phyloP scores from a whole-genome alignment of 768 basidiomycete species.

The Hebeloma cylindrosporum region DNA sequence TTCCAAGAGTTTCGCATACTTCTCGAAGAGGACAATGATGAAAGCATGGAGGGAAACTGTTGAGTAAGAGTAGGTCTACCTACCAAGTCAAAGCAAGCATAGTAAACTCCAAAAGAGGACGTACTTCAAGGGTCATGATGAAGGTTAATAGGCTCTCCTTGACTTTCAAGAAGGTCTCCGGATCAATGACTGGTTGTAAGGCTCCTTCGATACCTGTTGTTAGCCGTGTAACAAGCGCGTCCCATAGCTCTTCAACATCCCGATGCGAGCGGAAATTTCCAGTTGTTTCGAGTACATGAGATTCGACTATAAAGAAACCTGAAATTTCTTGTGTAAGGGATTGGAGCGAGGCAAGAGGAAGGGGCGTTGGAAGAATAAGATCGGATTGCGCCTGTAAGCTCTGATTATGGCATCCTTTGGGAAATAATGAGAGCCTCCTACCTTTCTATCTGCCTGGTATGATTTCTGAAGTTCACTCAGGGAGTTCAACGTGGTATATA shows the following conservation, averaged over 20 bases:
- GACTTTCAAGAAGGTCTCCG: constrained; percentile 76
- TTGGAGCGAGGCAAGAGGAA: constrained; percentile 65
- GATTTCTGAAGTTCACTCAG: constrained; percentile 86
- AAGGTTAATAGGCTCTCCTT: constrained; percentile 86
- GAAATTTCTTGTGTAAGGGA: constrained; percentile 90
- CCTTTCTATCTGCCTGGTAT: constrained; percentile 98
- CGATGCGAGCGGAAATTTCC: constrained; percentile 85
- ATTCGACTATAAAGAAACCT: constrained; percentile 97
- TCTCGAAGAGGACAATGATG: constrained; percentile 86
- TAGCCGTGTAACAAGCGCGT: constrained; percentile 74
- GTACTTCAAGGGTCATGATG: constrained; percentile 89
- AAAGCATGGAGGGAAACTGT: constrained; percentile 80
- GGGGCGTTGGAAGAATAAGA: constrained; percentile 80
- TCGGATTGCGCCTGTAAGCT: constrained; percentile 86
- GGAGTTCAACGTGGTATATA: constrained; percentile 89
- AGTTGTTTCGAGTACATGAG: constrained; percentile 86
- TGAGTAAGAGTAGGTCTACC: constrained; percentile 85
- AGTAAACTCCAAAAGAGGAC: constrained; percentile 11
- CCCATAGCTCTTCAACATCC: constrained; percentile 96
- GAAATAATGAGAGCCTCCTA: constrained; percentile 24
- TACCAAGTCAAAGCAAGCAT: constrained; percentile 10
- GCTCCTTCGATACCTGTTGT: constrained; percentile 73
- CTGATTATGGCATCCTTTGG: constrained; percentile 1
- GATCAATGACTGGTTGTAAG: constrained; percentile 71
- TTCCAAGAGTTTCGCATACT: constrained; percentile 81